Conservation (phyloP, 371 early-diverging fungal genomes). For the Saksenaea oblongispora region DNA sequence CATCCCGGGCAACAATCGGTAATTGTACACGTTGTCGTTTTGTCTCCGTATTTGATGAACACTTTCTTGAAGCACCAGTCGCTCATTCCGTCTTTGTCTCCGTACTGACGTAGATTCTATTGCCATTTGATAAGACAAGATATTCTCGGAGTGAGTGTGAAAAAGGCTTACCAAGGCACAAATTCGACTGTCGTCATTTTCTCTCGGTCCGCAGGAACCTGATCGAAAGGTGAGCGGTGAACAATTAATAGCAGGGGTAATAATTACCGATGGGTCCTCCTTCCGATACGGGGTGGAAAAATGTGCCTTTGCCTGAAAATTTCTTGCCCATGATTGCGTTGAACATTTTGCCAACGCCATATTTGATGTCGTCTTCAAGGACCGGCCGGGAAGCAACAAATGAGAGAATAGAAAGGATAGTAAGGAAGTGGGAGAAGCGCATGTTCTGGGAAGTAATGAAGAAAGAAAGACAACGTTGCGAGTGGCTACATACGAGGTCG, state of each 20-base stretch:
- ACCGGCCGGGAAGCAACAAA: not conserved
- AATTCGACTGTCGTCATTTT: conserved; percentile 30
- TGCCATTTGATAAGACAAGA: not conserved
- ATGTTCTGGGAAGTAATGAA: not conserved
- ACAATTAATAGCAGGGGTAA: not conserved
- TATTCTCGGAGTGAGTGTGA: not conserved
- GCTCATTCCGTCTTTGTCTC: conserved; percentile 30
- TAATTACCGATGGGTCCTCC: not conserved
- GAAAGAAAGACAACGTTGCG: not conserved
- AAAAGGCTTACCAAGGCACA: conserved; percentile 32
- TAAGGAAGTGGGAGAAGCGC: not conserved
- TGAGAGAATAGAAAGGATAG: not conserved
- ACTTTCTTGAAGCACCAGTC: conserved; percentile 43
- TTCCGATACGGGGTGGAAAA: not conserved
- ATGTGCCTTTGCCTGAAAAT: not conserved
- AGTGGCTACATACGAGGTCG: not conserved
- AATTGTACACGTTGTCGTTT: conserved; percentile 28
- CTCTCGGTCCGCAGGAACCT: conserved; percentile 36
- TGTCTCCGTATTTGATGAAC: conserved; percentile 21
- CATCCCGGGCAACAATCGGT: conserved; percentile 43
- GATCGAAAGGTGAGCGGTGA: not conserved
- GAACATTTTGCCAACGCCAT: not conserved
- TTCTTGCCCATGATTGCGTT: not conserved
- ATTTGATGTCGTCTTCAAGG: not conserved
- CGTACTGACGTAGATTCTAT: conserved; percentile 40